Evolutionary conservation across 441 rosid genomes (phyloP), one percentile per base, ranked within the genome.

Genomic region (Codiaeum variegatum): DNA sequence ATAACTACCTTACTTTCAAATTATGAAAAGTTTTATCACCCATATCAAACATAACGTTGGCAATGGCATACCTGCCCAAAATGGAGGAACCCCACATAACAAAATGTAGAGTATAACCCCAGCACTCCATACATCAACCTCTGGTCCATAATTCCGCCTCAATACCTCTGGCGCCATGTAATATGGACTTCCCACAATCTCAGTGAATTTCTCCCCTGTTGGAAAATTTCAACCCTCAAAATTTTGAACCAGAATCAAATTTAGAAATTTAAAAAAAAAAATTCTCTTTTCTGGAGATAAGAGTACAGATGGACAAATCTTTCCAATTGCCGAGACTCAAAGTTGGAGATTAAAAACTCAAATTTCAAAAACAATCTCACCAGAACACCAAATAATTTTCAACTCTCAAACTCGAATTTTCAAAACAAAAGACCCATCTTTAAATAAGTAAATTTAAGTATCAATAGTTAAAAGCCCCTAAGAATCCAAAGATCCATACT

Each of bases 91-190:
- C 73, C 98, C 97, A 23, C 97, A 94, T 51, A 90, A 79, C 83
- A 94, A 79, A 68, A 94, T 94, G 77, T 94, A 94, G 54, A 92
- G 86, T 73, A 94, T 89, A 52, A 94, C 96, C 72, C 97, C 98
- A 5, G 96, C 97, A 67, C 98, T 94, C 98, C 97, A 94, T 3
- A 94, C 82, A 77, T 94, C 98, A 76, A 94, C 91, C 83, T 88
- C 97, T 0, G 91, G 97, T 52, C 97, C 98, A 76, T 94, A 94
- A 74, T 89, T 91, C 70, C 94, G 82, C 86, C 86, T 92, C 85
- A 94, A 75, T 29, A 92, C 98, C 78, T 91, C 98, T 0, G 97
- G 98, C 36, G 98, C 98, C 98, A 94, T 94, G 80, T 94, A 90
- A 72, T 87, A 94, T 12, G 97, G 98, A 85, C 98, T 94, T 66